Percentiles rank a stretch among this genome's conserved stretches.
These are phyloP conservation scores for Amaranthus palmeri DNA, from an alignment of 148 eudicot species.

Conservation along the genomic window DNA sequence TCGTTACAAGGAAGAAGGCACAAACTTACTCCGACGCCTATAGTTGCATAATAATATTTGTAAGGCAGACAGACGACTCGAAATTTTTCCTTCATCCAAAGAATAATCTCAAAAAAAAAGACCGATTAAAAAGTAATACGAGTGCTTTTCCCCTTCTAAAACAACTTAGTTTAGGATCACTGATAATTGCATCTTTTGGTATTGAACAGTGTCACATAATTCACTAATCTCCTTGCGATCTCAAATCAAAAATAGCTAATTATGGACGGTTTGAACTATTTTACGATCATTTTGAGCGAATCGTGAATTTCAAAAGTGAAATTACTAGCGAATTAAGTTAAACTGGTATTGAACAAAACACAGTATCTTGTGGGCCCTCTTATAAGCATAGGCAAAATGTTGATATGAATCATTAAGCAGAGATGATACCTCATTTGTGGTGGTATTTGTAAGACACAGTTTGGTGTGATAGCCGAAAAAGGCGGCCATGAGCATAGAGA, in stretches of 20 bases:
- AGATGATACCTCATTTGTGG: conserved; percentile 78
- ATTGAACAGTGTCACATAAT: too few relatives aligned
- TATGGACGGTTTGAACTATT: too few relatives aligned
- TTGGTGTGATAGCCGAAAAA: conserved; percentile 85
- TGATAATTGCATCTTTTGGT: neutral
- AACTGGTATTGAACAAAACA: neutral
- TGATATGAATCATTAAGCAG: neutral
- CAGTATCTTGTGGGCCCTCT: neutral
- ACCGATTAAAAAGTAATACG: neutral
- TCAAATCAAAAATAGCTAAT: too few relatives aligned
- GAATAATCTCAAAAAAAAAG: neutral
- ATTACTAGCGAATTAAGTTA: too few relatives aligned
- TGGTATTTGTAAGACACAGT: conserved; percentile 76
- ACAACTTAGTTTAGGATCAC: neutral
- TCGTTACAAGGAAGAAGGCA: neutral
- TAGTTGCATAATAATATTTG: too few relatives aligned
- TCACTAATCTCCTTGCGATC: too few relatives aligned
- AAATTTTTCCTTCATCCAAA: neutral
- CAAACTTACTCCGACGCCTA: neutral
- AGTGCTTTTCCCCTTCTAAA: neutral
- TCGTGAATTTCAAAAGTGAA: neutral
- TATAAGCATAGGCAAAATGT: neutral
- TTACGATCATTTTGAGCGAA: too few relatives aligned
- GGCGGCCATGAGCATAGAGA: conserved; percentile 78
- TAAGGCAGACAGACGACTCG: too few relatives aligned